A percentile compares a stretch with the other conserved stretches of the same genome.
phyloP scores from a whole-genome alignment of 1,139 yeast species.

The Nakaseomyces sp. region DNA sequence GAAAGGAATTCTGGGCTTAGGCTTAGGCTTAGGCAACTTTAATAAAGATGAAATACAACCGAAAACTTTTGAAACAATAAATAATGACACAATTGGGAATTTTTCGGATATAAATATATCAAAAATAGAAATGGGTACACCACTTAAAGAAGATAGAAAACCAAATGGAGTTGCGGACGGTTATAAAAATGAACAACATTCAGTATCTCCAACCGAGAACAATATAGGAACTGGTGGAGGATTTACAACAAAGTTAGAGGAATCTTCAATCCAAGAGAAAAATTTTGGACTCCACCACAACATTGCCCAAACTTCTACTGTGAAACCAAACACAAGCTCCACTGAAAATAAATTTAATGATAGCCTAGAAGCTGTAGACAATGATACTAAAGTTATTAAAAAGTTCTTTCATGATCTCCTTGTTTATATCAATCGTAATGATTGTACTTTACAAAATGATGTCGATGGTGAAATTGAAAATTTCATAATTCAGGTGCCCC shows the following conservation, averaged over 20 bases:
- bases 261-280: too few species aligned
- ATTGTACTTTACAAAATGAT: slow-evolving; percentile 41
- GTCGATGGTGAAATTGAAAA: slow-evolving; percentile 53
- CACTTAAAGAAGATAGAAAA: slow-evolving; percentile 1
- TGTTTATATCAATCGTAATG: slow-evolving; percentile 22
- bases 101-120: not conserved
- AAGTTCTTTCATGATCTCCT: slow-evolving; percentile 23
- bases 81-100: not conserved
- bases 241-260: too few species aligned
- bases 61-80: not conserved
- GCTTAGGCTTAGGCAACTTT: slow-evolving; percentile 6
- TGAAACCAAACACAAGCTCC: not conserved
- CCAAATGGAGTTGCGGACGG: not conserved
- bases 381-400: slow-evolving; percentile 14
- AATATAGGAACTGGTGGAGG: not conserved
- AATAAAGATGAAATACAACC: not conserved
- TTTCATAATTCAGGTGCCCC: slow-evolving; percentile 63
- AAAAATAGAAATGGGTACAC: slow-evolving; percentile 4
- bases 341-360: not conserved
- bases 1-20: too few species aligned
- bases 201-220: not conserved
- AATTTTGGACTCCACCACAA: too few species aligned
- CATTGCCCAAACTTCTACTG: too few species aligned
- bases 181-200: not conserved
- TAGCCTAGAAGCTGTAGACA: slow-evolving; percentile 7